Conservation (phyloP, 2,329 filamentous ascomycete genomes). For the Metarhizium anisopliae region DNA sequence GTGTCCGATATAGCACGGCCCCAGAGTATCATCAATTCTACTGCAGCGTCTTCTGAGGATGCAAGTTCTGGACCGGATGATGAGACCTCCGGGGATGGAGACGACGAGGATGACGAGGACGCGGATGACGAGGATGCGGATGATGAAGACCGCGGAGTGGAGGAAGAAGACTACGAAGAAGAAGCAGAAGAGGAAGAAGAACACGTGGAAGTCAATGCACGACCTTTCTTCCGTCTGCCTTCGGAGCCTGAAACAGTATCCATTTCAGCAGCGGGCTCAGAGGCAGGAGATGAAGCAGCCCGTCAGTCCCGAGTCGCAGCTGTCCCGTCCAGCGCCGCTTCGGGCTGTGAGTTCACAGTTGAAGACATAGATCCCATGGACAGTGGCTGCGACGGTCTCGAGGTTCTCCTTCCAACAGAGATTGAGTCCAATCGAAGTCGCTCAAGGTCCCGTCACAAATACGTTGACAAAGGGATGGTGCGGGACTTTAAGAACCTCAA, state of each 20-base stretch:
- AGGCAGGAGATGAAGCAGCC: constrained; percentile 11
- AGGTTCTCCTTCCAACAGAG: constrained; percentile 33
- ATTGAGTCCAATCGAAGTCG: constrained; percentile 38
- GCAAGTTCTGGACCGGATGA: too few relatives aligned
- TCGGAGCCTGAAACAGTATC: neutral
- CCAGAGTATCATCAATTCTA: neutral
- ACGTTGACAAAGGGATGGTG: constrained; percentile 35
- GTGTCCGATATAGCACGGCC: neutral
- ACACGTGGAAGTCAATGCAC: neutral
- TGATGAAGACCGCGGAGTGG: neutral
- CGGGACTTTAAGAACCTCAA: constrained; percentile 36
- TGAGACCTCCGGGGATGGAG: too few relatives aligned
- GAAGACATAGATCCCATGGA: constrained; percentile 40
- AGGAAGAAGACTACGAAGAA: neutral
- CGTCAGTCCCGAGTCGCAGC: constrained; percentile 6
- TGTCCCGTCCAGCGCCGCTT: constrained; percentile 9
- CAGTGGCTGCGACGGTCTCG: constrained; percentile 32
- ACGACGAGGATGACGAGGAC: neutral
- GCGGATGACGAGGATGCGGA: neutral
- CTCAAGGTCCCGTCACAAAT: constrained; percentile 27
- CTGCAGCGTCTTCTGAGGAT: neutral
- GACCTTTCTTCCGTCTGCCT: neutral
- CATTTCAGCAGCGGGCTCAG: constrained; percentile 6
- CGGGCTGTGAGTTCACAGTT: constrained; percentile 26
- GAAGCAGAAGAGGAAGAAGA: neutral